These are phyloP conservation scores for Colletotrichum ledebouriae DNA, from an alignment of 2,329 filamentous ascomycete species.

Conservation along the genomic window DNA sequence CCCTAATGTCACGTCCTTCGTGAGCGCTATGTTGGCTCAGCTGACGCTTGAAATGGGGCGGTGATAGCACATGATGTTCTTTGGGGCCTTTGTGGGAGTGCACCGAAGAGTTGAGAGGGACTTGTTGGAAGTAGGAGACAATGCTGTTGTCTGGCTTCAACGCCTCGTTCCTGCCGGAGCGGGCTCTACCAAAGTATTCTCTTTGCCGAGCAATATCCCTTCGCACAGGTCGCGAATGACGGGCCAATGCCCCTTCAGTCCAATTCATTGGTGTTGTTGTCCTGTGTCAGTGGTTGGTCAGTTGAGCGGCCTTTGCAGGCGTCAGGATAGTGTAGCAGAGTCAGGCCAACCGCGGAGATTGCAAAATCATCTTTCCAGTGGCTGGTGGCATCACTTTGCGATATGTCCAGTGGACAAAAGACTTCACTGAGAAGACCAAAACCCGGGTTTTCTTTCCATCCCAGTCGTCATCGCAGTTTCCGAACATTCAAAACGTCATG, in stretches of 20 bases:
- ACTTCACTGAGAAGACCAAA: too few relatives aligned
- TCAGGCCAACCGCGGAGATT: too few relatives aligned
- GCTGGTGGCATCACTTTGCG: too few relatives aligned
- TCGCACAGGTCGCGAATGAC: conserved; percentile 52
- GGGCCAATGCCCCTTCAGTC: conserved; percentile 55
- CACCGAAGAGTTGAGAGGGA: neutral
- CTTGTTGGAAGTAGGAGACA: conserved; percentile 47
- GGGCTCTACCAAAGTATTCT: conserved; percentile 55
- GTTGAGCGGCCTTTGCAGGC: neutral
- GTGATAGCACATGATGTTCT: neutral
- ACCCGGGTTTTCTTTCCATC: neutral
- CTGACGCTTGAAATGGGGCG: conserved; percentile 36
- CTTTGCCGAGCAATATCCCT: conserved; percentile 53
- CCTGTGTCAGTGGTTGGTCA: neutral
- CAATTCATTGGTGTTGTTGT: conserved; percentile 55
- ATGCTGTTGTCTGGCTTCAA: conserved; percentile 6
- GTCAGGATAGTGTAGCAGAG: too few relatives aligned
- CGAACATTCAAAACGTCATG: conserved; percentile 7
- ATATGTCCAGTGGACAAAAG: too few relatives aligned
- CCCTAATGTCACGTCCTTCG: neutral
- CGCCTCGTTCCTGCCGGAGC: neutral
- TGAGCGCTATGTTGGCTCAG: conserved; percentile 43
- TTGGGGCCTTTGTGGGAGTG: neutral
- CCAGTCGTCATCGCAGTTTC: neutral
- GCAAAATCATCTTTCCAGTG: too few relatives aligned